Base-by-base conservation (phyloP, 163 green algal genomes). In the Scenedesmus sp. region DNA sequence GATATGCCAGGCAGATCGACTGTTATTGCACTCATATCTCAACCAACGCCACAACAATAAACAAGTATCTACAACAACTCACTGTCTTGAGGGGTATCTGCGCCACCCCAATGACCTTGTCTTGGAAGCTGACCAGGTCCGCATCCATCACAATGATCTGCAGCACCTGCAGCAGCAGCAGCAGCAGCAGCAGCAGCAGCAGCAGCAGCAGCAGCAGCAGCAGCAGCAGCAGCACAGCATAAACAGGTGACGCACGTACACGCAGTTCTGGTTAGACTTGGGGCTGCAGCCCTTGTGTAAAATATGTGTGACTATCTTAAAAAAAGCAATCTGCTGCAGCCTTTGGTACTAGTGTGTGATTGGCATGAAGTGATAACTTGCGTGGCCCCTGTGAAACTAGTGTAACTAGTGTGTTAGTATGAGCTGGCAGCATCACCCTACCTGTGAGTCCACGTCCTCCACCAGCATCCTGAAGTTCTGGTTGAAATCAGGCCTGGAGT, bases 391-490 rank as follows among this genome's bases (percentile, higher is more conserved):
- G 34, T 46, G 34, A 46, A 46, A 46, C 34, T 46, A 46, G 34
- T 46, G 34, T 46, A 46, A 46, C 34, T 46, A 46, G 34, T 46
- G 34, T 46, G 34, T 46, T 1, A 46, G 34, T 46, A 46, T 64
- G 8, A 64, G 67, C 67, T 79, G 10, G 18, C 18, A n/a, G 67
- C 12, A 26, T 2, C 67, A 26, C 2, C 5, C 73, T 16, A 92
- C 81, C 89, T 89, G 89, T 56, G 82, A 67, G 3, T 92, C 55
- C 7, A 64, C 13, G 89, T 92, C 86, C 82, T 92, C 93, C 79
- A 96, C 94, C 70, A 96, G 94, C 77, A 96, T 82, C 26, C 66
- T 91, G 64, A 95, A 96, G 77, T 93, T 90, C 91, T 96, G 62
- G 46, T 94, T 34, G 12, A 70, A 95, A n/a, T 91, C 74, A 4